phyloP scores from a whole-genome alignment of 139 green algal genomes.

The Trebouxia sp. region DNA sequence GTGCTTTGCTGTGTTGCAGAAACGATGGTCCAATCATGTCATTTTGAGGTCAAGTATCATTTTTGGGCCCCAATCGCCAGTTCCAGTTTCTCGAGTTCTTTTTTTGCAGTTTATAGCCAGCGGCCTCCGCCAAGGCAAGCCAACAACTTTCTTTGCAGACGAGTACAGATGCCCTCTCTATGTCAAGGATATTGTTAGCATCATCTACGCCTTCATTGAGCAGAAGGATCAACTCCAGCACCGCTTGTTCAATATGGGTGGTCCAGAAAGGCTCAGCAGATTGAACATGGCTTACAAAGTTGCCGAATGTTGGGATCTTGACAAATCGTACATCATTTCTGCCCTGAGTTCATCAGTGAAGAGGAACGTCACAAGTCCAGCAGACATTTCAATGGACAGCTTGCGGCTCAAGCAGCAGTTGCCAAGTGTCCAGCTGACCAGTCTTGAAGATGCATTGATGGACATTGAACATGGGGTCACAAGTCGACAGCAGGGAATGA shows the following conservation, averaged over 20 bases:
- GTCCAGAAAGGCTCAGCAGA: constrained; percentile 60
- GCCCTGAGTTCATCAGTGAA: constrained; percentile 19
- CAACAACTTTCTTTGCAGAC: constrained; percentile 60
- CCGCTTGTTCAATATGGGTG: constrained; percentile 61
- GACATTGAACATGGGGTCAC: constrained; percentile 26
- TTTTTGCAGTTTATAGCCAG: constrained; percentile 63
- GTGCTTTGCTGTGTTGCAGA: constrained; percentile 44
- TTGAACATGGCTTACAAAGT: neutral
- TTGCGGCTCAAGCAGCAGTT: neutral
- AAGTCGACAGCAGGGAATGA: neutral
- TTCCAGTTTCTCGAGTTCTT: constrained; percentile 42
- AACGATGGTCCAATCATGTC: constrained; percentile 52
- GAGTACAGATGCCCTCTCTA: constrained; percentile 64
- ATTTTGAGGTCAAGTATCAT: constrained; percentile 75
- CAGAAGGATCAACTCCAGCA: neutral
- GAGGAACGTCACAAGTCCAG: constrained; percentile 35
- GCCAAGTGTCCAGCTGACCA: neutral
- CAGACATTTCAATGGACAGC: constrained; percentile 54
- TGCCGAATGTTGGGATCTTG: neutral
- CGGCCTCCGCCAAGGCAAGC: constrained; percentile 33
- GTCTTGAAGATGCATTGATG: constrained; percentile 25
- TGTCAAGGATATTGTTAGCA: constrained; percentile 57
- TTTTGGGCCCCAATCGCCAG: constrained; percentile 51
- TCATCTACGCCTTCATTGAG: constrained; percentile 39
- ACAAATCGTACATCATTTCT: neutral